Evolutionary conservation across 1,284 basidiomycete species (phyloP), one percentile per base, ranked within the genome.

Genomic region (Rhodotorula sp.): DNA sequence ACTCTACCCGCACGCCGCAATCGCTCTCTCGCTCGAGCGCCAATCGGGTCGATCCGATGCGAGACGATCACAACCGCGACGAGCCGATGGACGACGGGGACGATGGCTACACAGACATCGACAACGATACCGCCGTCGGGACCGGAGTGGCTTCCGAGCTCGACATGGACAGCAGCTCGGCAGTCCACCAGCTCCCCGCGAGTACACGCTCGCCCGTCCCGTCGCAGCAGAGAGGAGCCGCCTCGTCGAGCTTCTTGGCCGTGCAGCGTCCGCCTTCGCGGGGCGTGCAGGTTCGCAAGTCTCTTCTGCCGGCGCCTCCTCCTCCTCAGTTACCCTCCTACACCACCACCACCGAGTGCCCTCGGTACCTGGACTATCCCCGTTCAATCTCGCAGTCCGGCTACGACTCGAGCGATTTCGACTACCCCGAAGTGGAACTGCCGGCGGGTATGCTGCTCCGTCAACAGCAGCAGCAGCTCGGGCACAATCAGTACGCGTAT

Each of bases 121-220:
- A 28, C 19, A 48, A 52, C 16, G 54, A 58, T 4, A 71, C 66
- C 0, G 70, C 70, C 6, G 50, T 71, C 48, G 73, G 66, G 1
- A 74, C 73, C 2, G 73, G 70, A 26, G 70, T 74, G 7, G 68
- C 68, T 1, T 66, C 73, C 12, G 73, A 74, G 31, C 57, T 74
- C 19, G 59, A 52, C 26, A 15, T 71, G 31, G 73, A 74, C 21
- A 57, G 61, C 34, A 52, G 38, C 15, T 23, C 49, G 0, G 26
- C 18, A 5, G 47, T 14, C 2, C 34, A 26, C 5, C 50, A n/a
- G 31, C 10, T 28, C 56, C 6, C 8, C 26, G 5, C 5, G 64
- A 43, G 8, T 50, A 62, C 43, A 28, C 49, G 10, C 59, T 43
- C 43, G 43, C 38, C 10, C 65, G 65, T 7, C 55, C 26, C n/a